Evolutionary conservation across 2,329 filamentous ascomycete genomes (phyloP).

Genomic region (Bertia moriformis): DNA sequence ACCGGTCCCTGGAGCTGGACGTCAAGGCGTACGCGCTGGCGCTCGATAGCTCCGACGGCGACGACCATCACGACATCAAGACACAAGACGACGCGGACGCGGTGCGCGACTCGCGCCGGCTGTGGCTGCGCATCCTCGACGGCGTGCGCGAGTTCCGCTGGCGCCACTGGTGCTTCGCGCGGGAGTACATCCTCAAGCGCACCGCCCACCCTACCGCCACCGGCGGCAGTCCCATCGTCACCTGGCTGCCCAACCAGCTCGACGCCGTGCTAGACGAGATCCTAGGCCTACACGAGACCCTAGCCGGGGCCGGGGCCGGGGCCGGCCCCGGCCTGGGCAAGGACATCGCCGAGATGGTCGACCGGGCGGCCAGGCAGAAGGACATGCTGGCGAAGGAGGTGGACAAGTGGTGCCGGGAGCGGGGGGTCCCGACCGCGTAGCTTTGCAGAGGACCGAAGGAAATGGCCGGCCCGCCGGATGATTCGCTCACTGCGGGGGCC

Average conservation of each 20-base stretch:
- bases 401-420: constrained; percentile 56
- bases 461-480: too few species aligned
- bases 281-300: constrained; percentile 35
- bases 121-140: constrained; percentile 54
- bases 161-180: constrained; percentile 74
- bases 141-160: constrained; percentile 71
- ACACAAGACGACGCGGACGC: constrained; percentile 21
- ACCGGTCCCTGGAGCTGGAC: constrained; percentile 28
- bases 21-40: constrained; percentile 46
- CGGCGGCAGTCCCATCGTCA: constrained; percentile 69
- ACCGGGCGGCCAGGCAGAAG: constrained; percentile 45
- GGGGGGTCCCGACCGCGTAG: too few species aligned
- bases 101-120: constrained; percentile 36
- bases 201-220: constrained; percentile 66
- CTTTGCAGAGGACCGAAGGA: too few species aligned
- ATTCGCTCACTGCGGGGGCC: too few species aligned
- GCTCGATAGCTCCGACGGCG: constrained; percentile 13
- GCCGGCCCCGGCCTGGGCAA: constrained; percentile 28
- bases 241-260: constrained; percentile 72
- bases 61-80: too few species aligned
- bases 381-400: constrained; percentile 60
- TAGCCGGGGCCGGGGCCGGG: too few species aligned
- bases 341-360: constrained; percentile 48
- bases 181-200: constrained; percentile 71
- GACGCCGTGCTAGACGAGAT: constrained; percentile 61